These are phyloP conservation scores for Phytophthora fragariaefolia DNA, from an alignment of 352 stramenopile genomes.

Conservation along the genomic window DNA sequence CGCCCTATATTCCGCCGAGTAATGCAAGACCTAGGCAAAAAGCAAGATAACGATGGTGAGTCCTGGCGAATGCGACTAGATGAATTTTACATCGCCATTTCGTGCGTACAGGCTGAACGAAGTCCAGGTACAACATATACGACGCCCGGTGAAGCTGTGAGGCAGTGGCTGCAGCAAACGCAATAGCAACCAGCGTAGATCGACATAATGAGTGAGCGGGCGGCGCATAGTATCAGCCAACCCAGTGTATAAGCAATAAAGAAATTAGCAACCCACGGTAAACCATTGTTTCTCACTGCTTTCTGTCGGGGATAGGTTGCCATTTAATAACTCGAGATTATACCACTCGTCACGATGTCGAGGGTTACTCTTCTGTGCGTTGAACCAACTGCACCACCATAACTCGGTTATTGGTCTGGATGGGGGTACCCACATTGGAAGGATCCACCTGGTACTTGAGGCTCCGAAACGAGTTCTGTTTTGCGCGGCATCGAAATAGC, in stretches of 20 bases:
- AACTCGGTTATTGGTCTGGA: slow-evolving; percentile 61
- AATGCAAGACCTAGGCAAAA: slow-evolving; percentile 38
- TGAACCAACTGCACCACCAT: slow-evolving; percentile 56
- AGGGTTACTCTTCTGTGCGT: slow-evolving; percentile 5
- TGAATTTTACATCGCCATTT: slow-evolving; percentile 78
- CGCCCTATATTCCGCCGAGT: slow-evolving; percentile 58
- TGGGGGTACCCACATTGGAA: slow-evolving; percentile 42
- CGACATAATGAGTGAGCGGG: slow-evolving; percentile 26
- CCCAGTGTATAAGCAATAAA: slow-evolving; percentile 26
- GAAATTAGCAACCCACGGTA: slow-evolving; percentile 21
- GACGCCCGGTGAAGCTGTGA: slow-evolving; percentile 63
- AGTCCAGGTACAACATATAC: slow-evolving; percentile 40
- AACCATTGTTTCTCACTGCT: neutral
- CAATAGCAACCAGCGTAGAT: slow-evolving; percentile 45
- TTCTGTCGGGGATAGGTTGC: neutral
- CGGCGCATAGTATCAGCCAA: slow-evolving; percentile 21
- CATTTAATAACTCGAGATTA: too few relatives aligned
- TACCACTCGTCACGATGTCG: slow-evolving; percentile 14
- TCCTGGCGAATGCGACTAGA: slow-evolving; percentile 58
- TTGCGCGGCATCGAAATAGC: slow-evolving; percentile 44
- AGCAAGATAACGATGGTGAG: slow-evolving; percentile 13
- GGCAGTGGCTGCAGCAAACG: slow-evolving; percentile 79
- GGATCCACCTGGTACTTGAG: slow-evolving; percentile 64
- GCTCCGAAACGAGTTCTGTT: slow-evolving; percentile 69
- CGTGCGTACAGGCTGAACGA: slow-evolving; percentile 57